Evolutionary conservation across 805 yeast genomes (phyloP).

Genomic region (Ogataea methanolica): DNA sequence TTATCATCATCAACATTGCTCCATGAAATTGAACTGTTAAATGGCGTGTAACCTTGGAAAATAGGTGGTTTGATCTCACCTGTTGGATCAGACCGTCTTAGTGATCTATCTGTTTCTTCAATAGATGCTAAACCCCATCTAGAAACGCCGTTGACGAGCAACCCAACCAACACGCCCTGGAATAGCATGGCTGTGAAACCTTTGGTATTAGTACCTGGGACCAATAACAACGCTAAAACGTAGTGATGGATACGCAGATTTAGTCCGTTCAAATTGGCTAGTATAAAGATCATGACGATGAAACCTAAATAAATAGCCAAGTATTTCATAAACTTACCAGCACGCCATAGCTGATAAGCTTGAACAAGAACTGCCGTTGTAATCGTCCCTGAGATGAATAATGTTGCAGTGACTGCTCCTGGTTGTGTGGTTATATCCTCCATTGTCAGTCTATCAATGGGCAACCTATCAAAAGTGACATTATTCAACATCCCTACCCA

Average conservation of each 20-base stretch:
- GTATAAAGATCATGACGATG: slow-evolving; percentile 36
- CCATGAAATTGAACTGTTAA: slow-evolving; percentile 37
- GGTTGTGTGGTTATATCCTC: slow-evolving; percentile 70
- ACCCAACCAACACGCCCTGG: slow-evolving; percentile 82
- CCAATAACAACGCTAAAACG: slow-evolving; percentile 66
- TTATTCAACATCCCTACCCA: slow-evolving; percentile 86
- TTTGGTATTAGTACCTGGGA: slow-evolving; percentile 80
- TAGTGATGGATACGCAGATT: slow-evolving; percentile 77
- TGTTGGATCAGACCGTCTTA: slow-evolving; percentile 72
- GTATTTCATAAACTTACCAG: slow-evolving; percentile 63
- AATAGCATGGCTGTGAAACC: slow-evolving; percentile 67
- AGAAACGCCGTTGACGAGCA: slow-evolving; percentile 78
- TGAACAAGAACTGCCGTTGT: slow-evolving; percentile 61
- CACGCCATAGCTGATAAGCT: slow-evolving; percentile 74
- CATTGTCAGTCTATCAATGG: slow-evolving; percentile 77
- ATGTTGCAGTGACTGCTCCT: slow-evolving; percentile 67
- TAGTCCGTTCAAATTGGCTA: slow-evolving; percentile 57
- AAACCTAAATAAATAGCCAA: slow-evolving; percentile 48
- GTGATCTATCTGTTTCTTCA: slow-evolving; percentile 65
- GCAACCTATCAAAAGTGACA: slow-evolving; percentile 81
- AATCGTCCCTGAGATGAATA: slow-evolving; percentile 44
- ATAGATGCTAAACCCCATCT: slow-evolving; percentile 94
- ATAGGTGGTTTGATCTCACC: slow-evolving; percentile 49
- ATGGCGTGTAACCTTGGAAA: slow-evolving; percentile 31
- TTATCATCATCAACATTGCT: not conserved